Percentiles rank a stretch among this genome's conserved stretches.
phyloP scores from a whole-genome alignment of 2,329 filamentous ascomycete species.

The Plectosphaerella sp. region DNA sequence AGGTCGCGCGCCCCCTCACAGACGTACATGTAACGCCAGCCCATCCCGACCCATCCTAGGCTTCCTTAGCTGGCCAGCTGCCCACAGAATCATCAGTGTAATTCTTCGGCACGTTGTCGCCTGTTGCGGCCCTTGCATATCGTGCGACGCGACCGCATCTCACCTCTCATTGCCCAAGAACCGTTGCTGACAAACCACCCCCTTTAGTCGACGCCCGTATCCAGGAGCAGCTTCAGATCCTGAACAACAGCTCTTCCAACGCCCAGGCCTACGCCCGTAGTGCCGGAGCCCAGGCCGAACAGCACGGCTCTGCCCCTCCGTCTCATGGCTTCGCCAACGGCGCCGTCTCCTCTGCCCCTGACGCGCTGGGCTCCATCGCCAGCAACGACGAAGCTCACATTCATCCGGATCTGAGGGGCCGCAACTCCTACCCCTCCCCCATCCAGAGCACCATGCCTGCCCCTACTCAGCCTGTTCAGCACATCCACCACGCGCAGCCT shows the following conservation, averaged over 20 bases:
- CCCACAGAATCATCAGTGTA: too few species aligned
- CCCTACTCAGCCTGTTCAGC: neutral
- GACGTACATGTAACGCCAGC: neutral
- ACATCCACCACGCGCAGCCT: slow-evolving; percentile 13
- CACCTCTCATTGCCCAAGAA: neutral
- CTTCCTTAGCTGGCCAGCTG: neutral
- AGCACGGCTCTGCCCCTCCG: slow-evolving; percentile 24
- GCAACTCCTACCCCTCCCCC: slow-evolving; percentile 14
- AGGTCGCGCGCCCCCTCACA: neutral
- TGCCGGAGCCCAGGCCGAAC: slow-evolving; percentile 20
- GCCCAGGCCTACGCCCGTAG: slow-evolving; percentile 17
- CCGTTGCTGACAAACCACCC: slow-evolving; percentile 1
- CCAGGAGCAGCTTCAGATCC: slow-evolving; percentile 38
- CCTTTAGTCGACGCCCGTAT: slow-evolving; percentile 22
- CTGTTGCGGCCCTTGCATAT: neutral
- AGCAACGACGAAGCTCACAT: slow-evolving; percentile 39
- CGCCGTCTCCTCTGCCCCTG: slow-evolving; percentile 27
- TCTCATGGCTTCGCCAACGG: slow-evolving; percentile 40
- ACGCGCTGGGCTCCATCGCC: slow-evolving; percentile 26
- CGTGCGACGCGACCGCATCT: neutral
- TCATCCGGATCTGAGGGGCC: slow-evolving; percentile 41
- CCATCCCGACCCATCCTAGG: neutral
- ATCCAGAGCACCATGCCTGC: slow-evolving; percentile 16
- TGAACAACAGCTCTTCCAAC: slow-evolving; percentile 31
- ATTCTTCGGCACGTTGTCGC: neutral